Base-by-base conservation (phyloP, 495 filamentous ascomycete genomes). In the Lasiosphaeris hirsuta region DNA sequence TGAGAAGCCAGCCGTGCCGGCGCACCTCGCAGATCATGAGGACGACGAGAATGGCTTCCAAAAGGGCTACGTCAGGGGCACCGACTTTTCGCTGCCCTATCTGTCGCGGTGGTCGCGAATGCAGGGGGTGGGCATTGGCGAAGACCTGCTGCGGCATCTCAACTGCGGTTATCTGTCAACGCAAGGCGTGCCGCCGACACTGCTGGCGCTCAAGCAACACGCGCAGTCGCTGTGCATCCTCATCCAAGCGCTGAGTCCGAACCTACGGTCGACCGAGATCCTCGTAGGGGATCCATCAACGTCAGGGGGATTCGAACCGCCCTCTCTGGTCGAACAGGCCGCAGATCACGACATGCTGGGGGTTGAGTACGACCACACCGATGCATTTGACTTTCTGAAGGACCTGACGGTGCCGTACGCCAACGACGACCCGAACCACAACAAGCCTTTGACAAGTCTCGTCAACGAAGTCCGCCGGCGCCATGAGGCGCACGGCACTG, bases 81-180 rank as follows among this genome's bases (percentile, higher is more conserved):
- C 66, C 11, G 68, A 72, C 45, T 72, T 57, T 45, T 56, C 68
- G 3, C 62, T 72, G 18, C 69, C 69, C 14, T 70, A 72, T 53
- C 39, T 56, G 37, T 72, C 69, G 37, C 51, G 48, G 10, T 72
- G 56, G 56, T 69, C 67, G 11, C 60, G 69, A 3, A 41, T 59
- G n/a, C 48, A 65, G 46, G 47, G 50, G 3, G 14, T 51, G 1
- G 60, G 63, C 11, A 47, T 63, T 38, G 34, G 55, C 11, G 33
- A 51, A 9, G 56, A 47, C 44, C 55, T 77, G 34, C 67, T 79
- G 18, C 64, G 62, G 18, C 69, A 76, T 46, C 60, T 79, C 45
- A 81, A 80, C 66, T 83, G 80, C 64, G 62, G 69, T 56, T 83
- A 79, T 51, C 67, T 82, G 8, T 81, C 80, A 1, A 80, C 75